Evolutionary conservation across 2,329 filamentous ascomycete genomes (phyloP).

Genomic region (Aspergillus fructus): DNA sequence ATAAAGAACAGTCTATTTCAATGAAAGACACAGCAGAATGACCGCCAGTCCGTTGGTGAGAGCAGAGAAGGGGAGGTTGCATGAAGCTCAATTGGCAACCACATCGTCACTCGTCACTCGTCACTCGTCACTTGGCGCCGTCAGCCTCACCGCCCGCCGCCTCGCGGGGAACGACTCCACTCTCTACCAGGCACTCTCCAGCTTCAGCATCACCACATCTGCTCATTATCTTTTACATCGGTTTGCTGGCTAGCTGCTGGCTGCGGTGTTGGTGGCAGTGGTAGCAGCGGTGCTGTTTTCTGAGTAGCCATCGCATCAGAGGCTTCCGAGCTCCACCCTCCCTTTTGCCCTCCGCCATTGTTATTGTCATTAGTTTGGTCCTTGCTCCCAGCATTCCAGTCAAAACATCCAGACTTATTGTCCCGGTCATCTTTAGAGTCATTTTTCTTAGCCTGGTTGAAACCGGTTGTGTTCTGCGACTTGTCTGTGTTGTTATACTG

Average conservation of each 20-base stretch:
- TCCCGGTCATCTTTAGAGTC: background rate
- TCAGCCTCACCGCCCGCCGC: constrained; percentile 5
- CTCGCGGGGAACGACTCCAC: constrained; percentile 6
- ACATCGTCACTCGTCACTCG: background rate
- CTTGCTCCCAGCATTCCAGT: background rate
- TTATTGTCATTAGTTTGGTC: background rate
- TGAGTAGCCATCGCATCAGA: too few relatives aligned
- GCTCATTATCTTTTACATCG: background rate
- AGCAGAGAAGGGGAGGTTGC: background rate
- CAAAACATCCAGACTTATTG: background rate
- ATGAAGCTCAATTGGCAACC: background rate
- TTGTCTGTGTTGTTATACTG: background rate
- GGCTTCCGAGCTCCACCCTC: background rate
- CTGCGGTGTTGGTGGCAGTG: too few relatives aligned
- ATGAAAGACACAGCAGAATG: background rate
- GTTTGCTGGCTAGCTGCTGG: too few relatives aligned
- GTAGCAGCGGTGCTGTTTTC: too few relatives aligned
- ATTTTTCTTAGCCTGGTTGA: background rate
- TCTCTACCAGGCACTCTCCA: background rate
- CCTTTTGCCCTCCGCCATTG: background rate
- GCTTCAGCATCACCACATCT: background rate
- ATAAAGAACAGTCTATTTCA: background rate
- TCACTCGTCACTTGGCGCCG: background rate
- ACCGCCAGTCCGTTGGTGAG: background rate
- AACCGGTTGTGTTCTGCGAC: background rate